A percentile compares a stretch with the other conserved stretches of the same genome.
Conservation (phyloP, 192 early-diverging fungal species). For the Dispira simplex region DNA sequence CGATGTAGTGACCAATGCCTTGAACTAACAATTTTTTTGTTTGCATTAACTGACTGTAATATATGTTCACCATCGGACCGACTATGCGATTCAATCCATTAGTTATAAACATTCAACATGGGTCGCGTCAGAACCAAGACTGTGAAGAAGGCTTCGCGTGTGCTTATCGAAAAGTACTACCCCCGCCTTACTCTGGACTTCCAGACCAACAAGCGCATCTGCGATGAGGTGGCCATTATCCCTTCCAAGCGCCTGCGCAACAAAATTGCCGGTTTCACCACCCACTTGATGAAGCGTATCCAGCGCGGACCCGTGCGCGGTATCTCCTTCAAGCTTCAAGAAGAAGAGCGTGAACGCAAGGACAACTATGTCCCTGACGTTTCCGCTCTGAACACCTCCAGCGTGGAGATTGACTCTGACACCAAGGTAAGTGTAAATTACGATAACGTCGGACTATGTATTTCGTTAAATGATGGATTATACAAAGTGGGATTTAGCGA, state of each 20-base stretch:
- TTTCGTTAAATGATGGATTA: no score
- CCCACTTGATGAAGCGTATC: constrained; percentile 99
- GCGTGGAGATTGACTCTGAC: constrained; percentile 90
- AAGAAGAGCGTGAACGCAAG: constrained; percentile 99
- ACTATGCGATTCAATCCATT: background rate
- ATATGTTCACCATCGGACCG: background rate
- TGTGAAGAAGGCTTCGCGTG: constrained; percentile 99
- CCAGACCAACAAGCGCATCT: constrained; percentile 99
- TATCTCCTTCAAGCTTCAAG: constrained; percentile 99
- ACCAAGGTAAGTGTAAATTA: constrained; percentile 42
- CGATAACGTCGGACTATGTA: no score
- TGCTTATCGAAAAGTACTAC: constrained; percentile 99
- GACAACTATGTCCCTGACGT: constrained; percentile 99
- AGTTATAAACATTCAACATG: constrained; percentile 20
- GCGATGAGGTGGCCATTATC: constrained; percentile 95
- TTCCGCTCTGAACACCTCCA: constrained; percentile 82
- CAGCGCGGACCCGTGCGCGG: constrained; percentile 96
- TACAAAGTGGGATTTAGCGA: no score
- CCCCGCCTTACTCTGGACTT: constrained; percentile 97
- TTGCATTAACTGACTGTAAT: background rate
- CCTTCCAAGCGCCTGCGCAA: constrained; percentile 98
- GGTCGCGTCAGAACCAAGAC: constrained; percentile 99
- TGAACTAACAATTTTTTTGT: background rate
- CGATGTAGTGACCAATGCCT: background rate
- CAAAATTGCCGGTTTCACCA: constrained; percentile 99